Conservation (phyloP, 2,329 filamentous ascomycete species). For the Fusarium citri region DNA sequence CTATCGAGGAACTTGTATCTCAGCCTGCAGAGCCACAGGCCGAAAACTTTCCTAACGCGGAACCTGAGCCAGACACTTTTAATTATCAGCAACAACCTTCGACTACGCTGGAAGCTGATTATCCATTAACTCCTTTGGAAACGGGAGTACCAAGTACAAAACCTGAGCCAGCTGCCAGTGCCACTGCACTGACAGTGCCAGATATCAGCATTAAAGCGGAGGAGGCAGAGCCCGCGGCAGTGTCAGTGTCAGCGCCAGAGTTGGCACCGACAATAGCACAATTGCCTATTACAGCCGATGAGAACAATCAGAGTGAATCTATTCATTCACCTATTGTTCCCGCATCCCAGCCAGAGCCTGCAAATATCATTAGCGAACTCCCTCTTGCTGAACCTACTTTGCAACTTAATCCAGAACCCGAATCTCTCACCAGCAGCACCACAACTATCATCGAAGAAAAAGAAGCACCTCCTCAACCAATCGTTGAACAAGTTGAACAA, state of each 20-base stretch:
- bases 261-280: constrained; percentile 5
- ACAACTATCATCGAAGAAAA: constrained; percentile 21
- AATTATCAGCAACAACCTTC: constrained; percentile 20
- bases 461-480: constrained; percentile 22
- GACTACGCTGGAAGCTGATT: neutral
- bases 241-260: neutral
- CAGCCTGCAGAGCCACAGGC: constrained; percentile 35
- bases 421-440: constrained; percentile 11
- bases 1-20: constrained; percentile 26
- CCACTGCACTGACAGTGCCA: constrained; percentile 4
- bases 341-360: constrained; percentile 7
- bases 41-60: constrained; percentile 35
- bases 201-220: neutral
- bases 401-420: constrained; percentile 8
- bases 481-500: neutral
- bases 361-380: constrained; percentile 18
- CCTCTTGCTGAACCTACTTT: constrained; percentile 10
- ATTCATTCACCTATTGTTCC: constrained; percentile 20
- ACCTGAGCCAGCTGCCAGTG: constrained; percentile 7
- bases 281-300: neutral
- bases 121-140: neutral
- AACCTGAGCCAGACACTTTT: constrained; percentile 28
- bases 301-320: constrained; percentile 20
- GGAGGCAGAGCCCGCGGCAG: neutral
- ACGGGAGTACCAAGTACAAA: constrained; percentile 8